Conservation (phyloP, 805 yeast species). For the Henningerozyma blattae region DNA sequence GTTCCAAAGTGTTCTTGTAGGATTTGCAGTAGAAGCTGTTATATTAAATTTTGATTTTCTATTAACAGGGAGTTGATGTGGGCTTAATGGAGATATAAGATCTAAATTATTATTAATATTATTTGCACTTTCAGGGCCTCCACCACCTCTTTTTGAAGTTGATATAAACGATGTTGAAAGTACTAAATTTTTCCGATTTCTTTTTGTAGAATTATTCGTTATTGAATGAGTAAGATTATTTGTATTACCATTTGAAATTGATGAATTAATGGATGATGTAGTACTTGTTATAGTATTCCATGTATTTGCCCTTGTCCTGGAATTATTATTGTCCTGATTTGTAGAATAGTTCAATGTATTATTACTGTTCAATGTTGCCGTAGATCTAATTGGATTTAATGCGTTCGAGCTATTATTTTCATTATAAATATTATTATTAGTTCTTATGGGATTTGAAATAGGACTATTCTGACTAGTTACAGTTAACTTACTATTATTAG, state of each 20-base stretch:
- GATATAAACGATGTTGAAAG: slow-evolving; percentile 25
- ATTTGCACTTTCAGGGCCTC: too few relatives aligned
- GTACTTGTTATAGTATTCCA: slow-evolving; percentile 4
- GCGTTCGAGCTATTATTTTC: too few relatives aligned
- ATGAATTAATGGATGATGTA: slow-evolving; percentile 1
- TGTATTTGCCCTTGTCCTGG: slow-evolving; percentile 6
- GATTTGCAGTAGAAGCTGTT: slow-evolving; percentile 11
- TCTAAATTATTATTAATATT: too few relatives aligned
- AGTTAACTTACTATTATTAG: too few relatives aligned
- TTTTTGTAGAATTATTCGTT: slow-evolving; percentile 6
- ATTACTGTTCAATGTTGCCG: background rate
- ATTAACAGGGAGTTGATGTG: slow-evolving; percentile 13
- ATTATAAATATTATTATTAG: too few relatives aligned
- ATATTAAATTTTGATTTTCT: too few relatives aligned
- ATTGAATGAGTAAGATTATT: too few relatives aligned
- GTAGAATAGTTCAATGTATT: background rate
- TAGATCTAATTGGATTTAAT: background rate
- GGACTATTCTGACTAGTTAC: too few relatives aligned
- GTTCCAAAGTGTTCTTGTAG: slow-evolving; percentile 11
- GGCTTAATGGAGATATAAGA: slow-evolving; percentile 20
- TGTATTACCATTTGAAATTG: slow-evolving; percentile 2
- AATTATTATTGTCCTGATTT: background rate
- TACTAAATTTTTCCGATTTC: slow-evolving; percentile 16
- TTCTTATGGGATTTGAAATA: background rate
- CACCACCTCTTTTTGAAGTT: slow-evolving; percentile 16